phyloP scores from a whole-genome alignment of 2,329 filamentous ascomycete species.

The Fusarium compactum region DNA sequence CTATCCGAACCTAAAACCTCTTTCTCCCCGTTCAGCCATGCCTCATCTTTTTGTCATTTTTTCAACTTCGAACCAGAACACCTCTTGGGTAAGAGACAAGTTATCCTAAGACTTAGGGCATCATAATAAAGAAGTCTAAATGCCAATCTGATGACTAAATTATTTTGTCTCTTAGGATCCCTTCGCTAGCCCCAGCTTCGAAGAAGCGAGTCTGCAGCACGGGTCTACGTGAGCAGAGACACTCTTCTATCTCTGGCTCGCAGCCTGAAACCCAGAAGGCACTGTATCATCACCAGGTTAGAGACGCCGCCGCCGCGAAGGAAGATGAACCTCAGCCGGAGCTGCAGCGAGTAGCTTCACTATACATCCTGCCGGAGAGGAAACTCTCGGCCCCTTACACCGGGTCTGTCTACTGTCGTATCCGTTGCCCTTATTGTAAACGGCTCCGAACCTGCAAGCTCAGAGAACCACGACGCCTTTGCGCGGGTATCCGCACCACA shows the following conservation, averaged over 20 bases:
- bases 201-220: slow-evolving; percentile 58
- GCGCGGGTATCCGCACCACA: too few species aligned
- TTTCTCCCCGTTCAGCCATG: too few species aligned
- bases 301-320: slow-evolving; percentile 15
- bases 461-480: too few species aligned
- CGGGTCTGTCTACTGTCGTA: not conserved
- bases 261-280: slow-evolving; percentile 57
- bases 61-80: not conserved
- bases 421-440: not conserved
- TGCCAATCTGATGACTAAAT: not conserved
- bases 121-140: not conserved
- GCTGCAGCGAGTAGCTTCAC: slow-evolving; percentile 58
- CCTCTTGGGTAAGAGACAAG: not conserved
- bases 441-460: too few species aligned
- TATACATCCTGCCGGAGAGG: slow-evolving; percentile 66
- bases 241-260: slow-evolving; percentile 60
- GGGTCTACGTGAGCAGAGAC: slow-evolving; percentile 63
- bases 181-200: slow-evolving; percentile 55
- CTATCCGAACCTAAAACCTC: too few species aligned
- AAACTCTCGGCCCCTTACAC: slow-evolving; percentile 51
- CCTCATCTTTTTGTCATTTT: too few species aligned
- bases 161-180: slow-evolving; percentile 37
- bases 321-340: slow-evolving; percentile 31
- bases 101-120: accelerated
- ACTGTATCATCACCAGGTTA: slow-evolving; percentile 56